These are phyloP conservation scores for Candida sp. DNA, from an alignment of 1,139 yeast genomes.

Conservation along the genomic window DNA sequence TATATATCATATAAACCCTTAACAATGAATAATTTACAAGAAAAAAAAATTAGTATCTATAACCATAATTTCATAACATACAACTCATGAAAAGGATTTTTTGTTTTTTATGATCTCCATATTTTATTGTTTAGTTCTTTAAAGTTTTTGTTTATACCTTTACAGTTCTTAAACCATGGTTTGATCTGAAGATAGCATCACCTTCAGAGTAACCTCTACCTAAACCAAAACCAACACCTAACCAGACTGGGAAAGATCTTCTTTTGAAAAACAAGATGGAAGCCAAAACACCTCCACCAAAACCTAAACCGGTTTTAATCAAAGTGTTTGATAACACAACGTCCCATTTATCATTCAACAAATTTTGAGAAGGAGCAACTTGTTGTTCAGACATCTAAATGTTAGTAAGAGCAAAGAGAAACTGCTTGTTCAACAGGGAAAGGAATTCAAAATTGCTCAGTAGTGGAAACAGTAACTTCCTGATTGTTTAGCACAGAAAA, in stretches of 20 bases:
- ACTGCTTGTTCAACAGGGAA: too few species aligned
- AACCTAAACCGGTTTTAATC: conserved; percentile 96
- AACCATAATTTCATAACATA: background rate
- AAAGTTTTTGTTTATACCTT: conserved; percentile 42
- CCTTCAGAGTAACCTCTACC: conserved; percentile 99
- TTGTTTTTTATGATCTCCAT: background rate
- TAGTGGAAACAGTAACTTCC: too few species aligned
- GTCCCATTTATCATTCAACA: conserved; percentile 92
- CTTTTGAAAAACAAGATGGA: conserved; percentile 90
- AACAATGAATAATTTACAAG: conserved; percentile 4
- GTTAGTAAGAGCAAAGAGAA: background rate
- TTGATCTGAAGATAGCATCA: conserved; percentile 88
- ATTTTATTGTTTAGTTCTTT: too few species aligned
- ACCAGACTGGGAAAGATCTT: conserved; percentile 96
- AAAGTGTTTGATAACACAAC: conserved; percentile 91
- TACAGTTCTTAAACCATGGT: conserved; percentile 69
- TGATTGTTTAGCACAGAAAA: too few species aligned
- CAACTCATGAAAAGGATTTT: background rate
- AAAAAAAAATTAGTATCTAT: conserved; percentile 2
- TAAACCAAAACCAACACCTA: conserved; percentile 93
- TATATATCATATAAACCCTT: background rate
- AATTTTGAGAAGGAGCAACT: conserved; percentile 56
- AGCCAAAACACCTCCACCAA: conserved; percentile 94
- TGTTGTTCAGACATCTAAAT: conserved; percentile 16
- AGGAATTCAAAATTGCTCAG: too few species aligned